These are phyloP conservation scores for Arxiozyma slooffiae DNA, from an alignment of 1,139 yeast species.

Conservation along the genomic window DNA sequence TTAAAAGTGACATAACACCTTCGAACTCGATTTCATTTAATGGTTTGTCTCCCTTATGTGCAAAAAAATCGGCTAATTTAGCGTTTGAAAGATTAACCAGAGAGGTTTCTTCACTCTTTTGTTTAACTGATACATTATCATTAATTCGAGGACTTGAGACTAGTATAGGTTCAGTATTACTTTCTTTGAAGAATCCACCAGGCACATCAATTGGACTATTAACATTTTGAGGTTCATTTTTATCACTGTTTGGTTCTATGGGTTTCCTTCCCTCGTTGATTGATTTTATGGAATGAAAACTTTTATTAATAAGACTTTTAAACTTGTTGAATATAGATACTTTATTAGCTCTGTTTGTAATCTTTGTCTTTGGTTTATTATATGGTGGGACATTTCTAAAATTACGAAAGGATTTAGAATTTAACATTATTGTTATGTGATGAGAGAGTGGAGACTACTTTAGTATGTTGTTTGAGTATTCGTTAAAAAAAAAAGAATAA, in stretches of 20 bases:
- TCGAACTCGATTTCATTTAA: conserved; percentile 70
- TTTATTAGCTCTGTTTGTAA: conserved; percentile 6
- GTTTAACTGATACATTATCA: not conserved
- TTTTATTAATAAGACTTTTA: not conserved
- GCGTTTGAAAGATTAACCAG: conserved; percentile 18
- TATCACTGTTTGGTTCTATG: not conserved
- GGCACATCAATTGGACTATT: conserved; percentile 3
- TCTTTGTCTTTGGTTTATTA: conserved; percentile 12
- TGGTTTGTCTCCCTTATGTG: conserved; percentile 64
- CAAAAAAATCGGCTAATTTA: conserved; percentile 62
- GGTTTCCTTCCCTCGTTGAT: not conserved
- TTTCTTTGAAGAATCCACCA: conserved; percentile 9
- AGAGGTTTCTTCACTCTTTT: not conserved
- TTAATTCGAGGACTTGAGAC: not conserved
- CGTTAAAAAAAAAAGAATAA: too few relatives aligned
- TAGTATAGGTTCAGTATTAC: not conserved
- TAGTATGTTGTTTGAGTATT: not conserved
- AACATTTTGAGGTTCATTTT: not conserved
- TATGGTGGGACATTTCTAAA: conserved; percentile 18
- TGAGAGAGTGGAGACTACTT: not conserved
- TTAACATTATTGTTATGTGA: not conserved
- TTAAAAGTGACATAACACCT: conserved; percentile 63
- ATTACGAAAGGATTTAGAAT: conserved; percentile 7
- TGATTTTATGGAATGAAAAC: not conserved
- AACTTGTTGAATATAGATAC: not conserved